A percentile compares a stretch with the other conserved stretches of the same genome.
phyloP scores from a whole-genome alignment of 2,329 filamentous ascomycete species.

The Clonostachys chloroleuca region DNA sequence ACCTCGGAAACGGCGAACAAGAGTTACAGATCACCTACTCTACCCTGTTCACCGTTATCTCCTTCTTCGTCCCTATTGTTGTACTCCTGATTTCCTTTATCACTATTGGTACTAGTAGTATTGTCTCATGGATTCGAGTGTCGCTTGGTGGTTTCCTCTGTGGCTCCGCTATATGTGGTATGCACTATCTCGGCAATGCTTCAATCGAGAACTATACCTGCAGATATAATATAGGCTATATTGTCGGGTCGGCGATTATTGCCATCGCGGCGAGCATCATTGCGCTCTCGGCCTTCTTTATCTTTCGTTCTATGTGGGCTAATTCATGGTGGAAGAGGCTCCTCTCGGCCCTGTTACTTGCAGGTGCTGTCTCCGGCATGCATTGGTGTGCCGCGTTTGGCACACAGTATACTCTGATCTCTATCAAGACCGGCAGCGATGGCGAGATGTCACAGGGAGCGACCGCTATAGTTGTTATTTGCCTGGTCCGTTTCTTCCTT shows the following conservation, averaged over 20 bases:
- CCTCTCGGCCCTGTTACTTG: constrained; percentile 62
- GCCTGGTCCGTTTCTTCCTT: constrained; percentile 46
- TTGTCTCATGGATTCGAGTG: constrained; percentile 54
- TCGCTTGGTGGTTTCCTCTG: constrained; percentile 62
- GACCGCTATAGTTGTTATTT: constrained; percentile 70
- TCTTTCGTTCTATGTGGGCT: constrained; percentile 71
- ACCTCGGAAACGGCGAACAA: constrained; percentile 57
- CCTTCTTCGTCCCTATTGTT: constrained; percentile 74
- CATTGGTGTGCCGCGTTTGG: constrained; percentile 77
- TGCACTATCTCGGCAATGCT: constrained; percentile 86
- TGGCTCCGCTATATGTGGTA: constrained; percentile 72
- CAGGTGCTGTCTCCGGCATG: constrained; percentile 77
- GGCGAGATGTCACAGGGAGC: constrained; percentile 51
- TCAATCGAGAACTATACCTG: constrained; percentile 75
- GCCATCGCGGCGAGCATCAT: constrained; percentile 67
- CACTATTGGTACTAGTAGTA: constrained; percentile 57
- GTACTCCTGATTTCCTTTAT: constrained; percentile 72
- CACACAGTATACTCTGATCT: constrained; percentile 59
- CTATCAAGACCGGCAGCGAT: constrained; percentile 15
- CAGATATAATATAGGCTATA: constrained; percentile 51
- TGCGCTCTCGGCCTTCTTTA: constrained; percentile 73
- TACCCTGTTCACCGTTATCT: constrained; percentile 66
- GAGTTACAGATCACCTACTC: constrained; percentile 72
- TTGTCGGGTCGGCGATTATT: constrained; percentile 67
- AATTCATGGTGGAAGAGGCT: constrained; percentile 73